phyloP scores from a whole-genome alignment of 2,329 filamentous ascomycete genomes.

The Cladophialophora bantiana region DNA sequence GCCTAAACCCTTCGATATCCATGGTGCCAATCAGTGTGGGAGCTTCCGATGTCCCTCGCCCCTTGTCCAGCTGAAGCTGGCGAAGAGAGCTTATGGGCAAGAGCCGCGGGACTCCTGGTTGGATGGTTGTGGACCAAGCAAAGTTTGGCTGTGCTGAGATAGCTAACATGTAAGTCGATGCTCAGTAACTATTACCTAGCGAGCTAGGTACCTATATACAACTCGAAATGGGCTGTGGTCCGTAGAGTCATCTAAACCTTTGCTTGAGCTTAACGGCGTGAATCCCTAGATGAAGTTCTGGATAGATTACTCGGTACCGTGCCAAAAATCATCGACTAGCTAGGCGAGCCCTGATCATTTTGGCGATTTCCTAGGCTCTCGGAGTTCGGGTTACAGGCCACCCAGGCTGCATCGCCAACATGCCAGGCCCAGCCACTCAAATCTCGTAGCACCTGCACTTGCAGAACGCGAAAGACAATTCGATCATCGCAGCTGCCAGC shows the following conservation, averaged over 20 bases:
- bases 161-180: not conserved
- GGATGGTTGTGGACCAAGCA: not conserved
- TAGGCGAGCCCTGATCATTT: conserved; percentile 2
- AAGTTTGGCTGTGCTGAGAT: not conserved
- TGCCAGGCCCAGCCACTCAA: conserved; percentile 32
- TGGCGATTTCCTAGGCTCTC: not conserved
- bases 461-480: conserved; percentile 27
- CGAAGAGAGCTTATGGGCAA: not conserved
- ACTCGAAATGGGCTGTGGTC: not conserved
- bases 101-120: not conserved
- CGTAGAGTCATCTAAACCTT: not conserved
- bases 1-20: not conserved
- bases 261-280: too few relatives aligned
- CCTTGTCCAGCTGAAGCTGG: conserved; percentile 9
- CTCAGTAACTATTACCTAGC: not conserved
- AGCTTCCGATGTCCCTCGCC: not conserved
- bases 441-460: conserved; percentile 24
- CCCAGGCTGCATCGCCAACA: not conserved
- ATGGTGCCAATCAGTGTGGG: not conserved
- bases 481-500: conserved; percentile 25
- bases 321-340: not conserved
- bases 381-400: not conserved
- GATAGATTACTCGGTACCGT: not conserved
- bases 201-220: not conserved
- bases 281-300: too few relatives aligned